These are phyloP conservation scores for Umbelopsis sp. DNA, from an alignment of 192 early-diverging fungal genomes.

Conservation along the genomic window DNA sequence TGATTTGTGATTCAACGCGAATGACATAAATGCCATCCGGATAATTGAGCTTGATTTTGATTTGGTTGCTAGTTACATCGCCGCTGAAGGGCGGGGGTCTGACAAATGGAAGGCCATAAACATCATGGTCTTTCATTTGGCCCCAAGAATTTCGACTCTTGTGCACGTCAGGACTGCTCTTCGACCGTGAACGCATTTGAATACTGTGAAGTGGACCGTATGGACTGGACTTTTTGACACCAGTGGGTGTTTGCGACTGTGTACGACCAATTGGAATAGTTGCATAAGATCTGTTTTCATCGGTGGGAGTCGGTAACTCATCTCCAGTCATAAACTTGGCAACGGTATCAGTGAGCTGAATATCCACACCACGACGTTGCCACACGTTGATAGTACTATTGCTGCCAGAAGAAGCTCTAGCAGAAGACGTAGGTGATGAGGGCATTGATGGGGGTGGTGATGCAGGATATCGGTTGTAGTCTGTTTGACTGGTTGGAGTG, in stretches of 20 bases:
- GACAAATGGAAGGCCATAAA: slow-evolving; percentile 8
- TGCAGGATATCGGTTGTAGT: slow-evolving; percentile 40
- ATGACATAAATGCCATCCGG: slow-evolving; percentile 88
- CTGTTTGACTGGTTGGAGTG: slow-evolving; percentile 12
- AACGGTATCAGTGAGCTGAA: slow-evolving; percentile 47
- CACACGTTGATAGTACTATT: slow-evolving; percentile 24
- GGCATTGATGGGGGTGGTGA: slow-evolving; percentile 49
- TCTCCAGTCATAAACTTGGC: slow-evolving; percentile 50
- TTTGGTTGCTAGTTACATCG: slow-evolving; percentile 20
- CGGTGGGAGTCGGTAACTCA: slow-evolving; percentile 23
- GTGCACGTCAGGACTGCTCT: slow-evolving; percentile 60
- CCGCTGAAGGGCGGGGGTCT: slow-evolving; percentile 16
- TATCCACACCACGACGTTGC: slow-evolving; percentile 46
- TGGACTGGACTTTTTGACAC: background rate
- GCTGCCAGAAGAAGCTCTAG: slow-evolving; percentile 28
- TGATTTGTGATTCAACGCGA: slow-evolving; percentile 73
- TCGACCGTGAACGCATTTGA: slow-evolving; percentile 50
- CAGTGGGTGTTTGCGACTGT: slow-evolving; percentile 30
- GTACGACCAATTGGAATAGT: slow-evolving; percentile 43
- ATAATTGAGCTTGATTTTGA: slow-evolving; percentile 91
- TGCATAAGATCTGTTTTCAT: slow-evolving; percentile 18
- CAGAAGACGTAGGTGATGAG: slow-evolving; percentile 34
- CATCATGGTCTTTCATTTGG: background rate
- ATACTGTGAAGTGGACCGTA: slow-evolving; percentile 19
- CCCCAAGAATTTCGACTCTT: slow-evolving; percentile 6